Percentiles rank a stretch among this genome's conserved stretches.
Conservation (phyloP, 441 rosid species). For the Macaranga tanarius region DNA sequence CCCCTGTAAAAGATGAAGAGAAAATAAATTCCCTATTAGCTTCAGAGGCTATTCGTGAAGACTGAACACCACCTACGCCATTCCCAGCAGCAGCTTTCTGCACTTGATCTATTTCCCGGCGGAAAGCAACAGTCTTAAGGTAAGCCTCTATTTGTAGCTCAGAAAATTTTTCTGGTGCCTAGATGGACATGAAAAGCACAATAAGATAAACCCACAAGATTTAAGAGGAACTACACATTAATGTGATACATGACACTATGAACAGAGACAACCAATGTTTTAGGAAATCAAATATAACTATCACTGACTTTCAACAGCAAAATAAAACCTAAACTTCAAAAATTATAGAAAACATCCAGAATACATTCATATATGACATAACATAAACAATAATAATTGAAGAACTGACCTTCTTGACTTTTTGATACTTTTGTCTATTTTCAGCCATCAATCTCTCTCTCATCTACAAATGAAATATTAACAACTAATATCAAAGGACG, state of each 20-base stretch:
- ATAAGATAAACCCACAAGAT: constrained; percentile 19
- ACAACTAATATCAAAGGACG: constrained; percentile 19
- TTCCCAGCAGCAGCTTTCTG: constrained; percentile 89
- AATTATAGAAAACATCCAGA: neutral
- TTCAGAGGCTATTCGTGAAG: constrained; percentile 94
- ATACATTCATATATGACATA: neutral
- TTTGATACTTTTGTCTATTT: constrained; percentile 92
- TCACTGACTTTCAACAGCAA: neutral
- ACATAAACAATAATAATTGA: constrained; percentile 9
- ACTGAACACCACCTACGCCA: constrained; percentile 82
- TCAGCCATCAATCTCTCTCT: constrained; percentile 96
- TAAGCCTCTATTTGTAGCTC: constrained; percentile 94
- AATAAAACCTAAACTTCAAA: neutral
- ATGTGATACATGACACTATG: neutral
- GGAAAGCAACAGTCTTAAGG: constrained; percentile 92
- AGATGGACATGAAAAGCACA: constrained; percentile 28
- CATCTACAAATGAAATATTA: constrained; percentile 51
- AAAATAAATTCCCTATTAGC: constrained; percentile 92
- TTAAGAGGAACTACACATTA: constrained; percentile 1
- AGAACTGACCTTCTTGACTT: constrained; percentile 83
- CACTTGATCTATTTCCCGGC: constrained; percentile 91
- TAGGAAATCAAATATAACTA: neutral
- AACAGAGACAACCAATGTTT: neutral
- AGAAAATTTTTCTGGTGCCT: constrained; percentile 90
- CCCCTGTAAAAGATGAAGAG: constrained; percentile 85